Evolutionary conservation across 2,329 filamentous ascomycete genomes (phyloP), one percentile per base, ranked within the genome.

Genomic region (Rutstroemia sp.): DNA sequence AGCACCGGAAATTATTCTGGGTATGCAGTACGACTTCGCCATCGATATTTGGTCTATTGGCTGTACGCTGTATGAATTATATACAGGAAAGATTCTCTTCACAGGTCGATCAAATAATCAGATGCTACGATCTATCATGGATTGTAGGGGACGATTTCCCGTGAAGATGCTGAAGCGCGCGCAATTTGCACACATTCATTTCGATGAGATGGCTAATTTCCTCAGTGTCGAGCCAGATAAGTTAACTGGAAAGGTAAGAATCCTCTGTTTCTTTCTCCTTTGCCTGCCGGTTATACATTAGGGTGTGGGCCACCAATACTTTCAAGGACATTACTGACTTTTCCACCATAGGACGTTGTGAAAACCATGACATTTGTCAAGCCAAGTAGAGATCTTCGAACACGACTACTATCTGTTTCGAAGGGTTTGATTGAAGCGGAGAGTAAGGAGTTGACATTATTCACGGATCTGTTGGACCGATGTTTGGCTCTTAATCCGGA

Each of bases 21-120:
- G 94, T n/a, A 92, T 96, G 76, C 87, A 88, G 9, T 96, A 95
- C 70, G 91, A 96, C 69, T 95, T 92, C 69, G 87, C 88, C 7
- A 89, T 97, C 62, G 94, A 99, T 71, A 89, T 96, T 78, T 99
- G 94, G 94, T 95, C 92, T 7, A 90, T 97, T 63, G 95, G 94
- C 39, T 99, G 94, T 73, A 99, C 94, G 0, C 78, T 97, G 30
- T 99, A 95, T 71, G 94, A 99, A 73, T 78, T 99, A 42, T 97
- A 95, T 75, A 97, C 94, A 0, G 94, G 94, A 67, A 96, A 96
- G 71, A 97, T 99, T 57, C 78, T 99, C 34, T 99, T 99, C 71
- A 91, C 90, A 1, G 94, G 94, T 58, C 83, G 89, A 62, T 94
- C 89, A 74, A 99, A 99, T 76, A 99, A 99, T 69, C 91, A 96